Conservation (phyloP, 1,284 basidiomycete species). For the Clitocybe nebularis region DNA sequence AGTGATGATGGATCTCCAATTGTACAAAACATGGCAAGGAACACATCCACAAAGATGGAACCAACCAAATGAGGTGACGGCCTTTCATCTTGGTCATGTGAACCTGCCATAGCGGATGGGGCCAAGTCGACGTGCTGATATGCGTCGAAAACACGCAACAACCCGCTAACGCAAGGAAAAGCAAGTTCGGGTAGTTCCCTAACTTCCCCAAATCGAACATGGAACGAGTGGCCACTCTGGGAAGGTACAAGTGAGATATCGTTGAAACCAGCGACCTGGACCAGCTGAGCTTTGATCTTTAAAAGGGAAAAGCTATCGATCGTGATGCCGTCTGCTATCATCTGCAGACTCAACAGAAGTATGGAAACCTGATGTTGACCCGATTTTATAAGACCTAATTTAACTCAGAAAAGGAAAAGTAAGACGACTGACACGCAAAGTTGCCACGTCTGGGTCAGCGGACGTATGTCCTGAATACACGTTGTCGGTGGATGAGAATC, state of each 20-base stretch:
- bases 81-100: slow-evolving; percentile 39
- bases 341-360: slow-evolving; percentile 54
- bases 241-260: slow-evolving; percentile 44
- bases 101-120: slow-evolving; percentile 46
- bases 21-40: slow-evolving; percentile 45
- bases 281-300: slow-evolving; percentile 60
- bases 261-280: slow-evolving; percentile 50
- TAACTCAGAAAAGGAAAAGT: too few species aligned
- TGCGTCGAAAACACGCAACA: slow-evolving; percentile 57
- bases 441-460: slow-evolving; percentile 42
- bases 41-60: slow-evolving; percentile 57
- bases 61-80: slow-evolving; percentile 49
- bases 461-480: slow-evolving; percentile 10
- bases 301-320: slow-evolving; percentile 50
- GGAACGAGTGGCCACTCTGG: slow-evolving; percentile 43
- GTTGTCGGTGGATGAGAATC: too few species aligned
- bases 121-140: slow-evolving; percentile 43
- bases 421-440: slow-evolving; percentile 40
- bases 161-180: slow-evolving; percentile 53
- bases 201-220: slow-evolving; percentile 49
- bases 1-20: slow-evolving; percentile 39
- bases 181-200: slow-evolving; percentile 37
- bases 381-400: too few species aligned
- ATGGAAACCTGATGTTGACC: slow-evolving; percentile 42
- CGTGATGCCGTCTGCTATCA: slow-evolving; percentile 58